Conservation (phyloP, 1,284 basidiomycete genomes). For the Moesziomyces globuligerus region DNA sequence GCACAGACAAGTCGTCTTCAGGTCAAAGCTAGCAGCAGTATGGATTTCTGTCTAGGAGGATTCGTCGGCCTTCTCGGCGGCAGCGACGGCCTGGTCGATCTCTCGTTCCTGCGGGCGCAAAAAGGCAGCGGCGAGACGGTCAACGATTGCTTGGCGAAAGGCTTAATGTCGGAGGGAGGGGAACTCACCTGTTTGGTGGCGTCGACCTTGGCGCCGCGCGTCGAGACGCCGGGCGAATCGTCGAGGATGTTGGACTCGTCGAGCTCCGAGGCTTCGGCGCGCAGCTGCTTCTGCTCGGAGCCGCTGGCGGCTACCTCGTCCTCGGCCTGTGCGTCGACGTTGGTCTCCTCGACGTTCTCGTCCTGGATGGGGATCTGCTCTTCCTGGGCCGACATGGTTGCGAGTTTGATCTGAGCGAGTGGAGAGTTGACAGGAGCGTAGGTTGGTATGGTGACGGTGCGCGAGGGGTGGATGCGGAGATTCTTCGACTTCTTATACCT, state of each 20-base stretch:
- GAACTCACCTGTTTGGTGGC: slow-evolving; percentile 46
- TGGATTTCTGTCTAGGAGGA: background rate
- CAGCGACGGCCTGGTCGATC: slow-evolving; percentile 47
- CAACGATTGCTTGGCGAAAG: no score
- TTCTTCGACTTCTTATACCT: slow-evolving; percentile 16
- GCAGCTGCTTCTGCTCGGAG: slow-evolving; percentile 38
- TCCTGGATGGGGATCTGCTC: slow-evolving; percentile 48
- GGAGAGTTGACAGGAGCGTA: background rate
- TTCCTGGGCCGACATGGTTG: slow-evolving; percentile 40
- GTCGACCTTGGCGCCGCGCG: slow-evolving; percentile 50
- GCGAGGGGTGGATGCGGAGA: no score
- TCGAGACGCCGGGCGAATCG: slow-evolving; percentile 43
- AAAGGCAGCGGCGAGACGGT: no score
- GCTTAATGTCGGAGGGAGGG: no score
- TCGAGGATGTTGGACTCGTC: slow-evolving; percentile 54
- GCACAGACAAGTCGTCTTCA: no score
- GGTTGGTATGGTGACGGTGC: background rate
- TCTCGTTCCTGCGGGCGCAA: slow-evolving; percentile 50
- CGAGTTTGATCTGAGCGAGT: slow-evolving; percentile 9
- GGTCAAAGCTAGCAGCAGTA: background rate
- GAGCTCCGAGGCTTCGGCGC: slow-evolving; percentile 38
- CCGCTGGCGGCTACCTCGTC: slow-evolving; percentile 32
- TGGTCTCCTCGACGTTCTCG: slow-evolving; percentile 39
- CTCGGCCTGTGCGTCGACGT: slow-evolving; percentile 49
- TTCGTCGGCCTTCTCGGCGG: slow-evolving; percentile 35